Conservation (phyloP, 2,329 filamentous ascomycete species). For the Fusarium begoniae region DNA sequence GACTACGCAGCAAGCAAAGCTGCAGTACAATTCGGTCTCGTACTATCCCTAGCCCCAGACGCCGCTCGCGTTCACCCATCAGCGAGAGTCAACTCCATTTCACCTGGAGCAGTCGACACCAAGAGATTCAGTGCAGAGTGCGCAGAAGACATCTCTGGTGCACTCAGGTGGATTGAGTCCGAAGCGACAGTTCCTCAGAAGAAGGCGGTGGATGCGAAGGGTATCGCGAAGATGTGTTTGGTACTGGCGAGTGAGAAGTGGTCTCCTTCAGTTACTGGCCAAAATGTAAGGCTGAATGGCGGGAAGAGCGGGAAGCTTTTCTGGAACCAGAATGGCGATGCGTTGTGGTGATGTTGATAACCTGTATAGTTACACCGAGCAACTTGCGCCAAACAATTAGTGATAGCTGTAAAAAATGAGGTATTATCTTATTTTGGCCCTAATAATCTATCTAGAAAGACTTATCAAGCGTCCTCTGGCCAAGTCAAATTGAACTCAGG, state of each 20-base stretch:
- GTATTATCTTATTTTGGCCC: too few species aligned
- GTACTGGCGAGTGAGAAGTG: neutral
- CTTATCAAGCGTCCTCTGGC: too few species aligned
- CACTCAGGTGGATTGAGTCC: neutral
- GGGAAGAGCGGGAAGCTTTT: neutral
- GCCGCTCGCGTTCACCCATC: neutral
- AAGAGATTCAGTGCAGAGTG: neutral
- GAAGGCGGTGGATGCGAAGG: neutral
- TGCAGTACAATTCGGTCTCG: neutral
- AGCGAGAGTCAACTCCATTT: neutral
- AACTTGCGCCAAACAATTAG: too few species aligned
- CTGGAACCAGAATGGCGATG: neutral
- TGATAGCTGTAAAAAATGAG: too few species aligned
- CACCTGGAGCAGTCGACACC: neutral
- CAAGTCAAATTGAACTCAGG: accelerated
- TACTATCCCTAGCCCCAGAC: neutral
- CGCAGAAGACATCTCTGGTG: neutral
- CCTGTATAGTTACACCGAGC: too few species aligned
- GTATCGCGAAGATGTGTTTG: neutral
- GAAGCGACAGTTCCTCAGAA: neutral
- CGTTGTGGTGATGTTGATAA: neutral
- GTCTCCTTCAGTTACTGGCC: neutral
- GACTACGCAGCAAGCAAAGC: neutral
- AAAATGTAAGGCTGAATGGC: accelerated
- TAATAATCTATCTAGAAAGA: neutral